Conservation (phyloP, 2,329 filamentous ascomycete genomes). For the Cladophialophora psammophila region DNA sequence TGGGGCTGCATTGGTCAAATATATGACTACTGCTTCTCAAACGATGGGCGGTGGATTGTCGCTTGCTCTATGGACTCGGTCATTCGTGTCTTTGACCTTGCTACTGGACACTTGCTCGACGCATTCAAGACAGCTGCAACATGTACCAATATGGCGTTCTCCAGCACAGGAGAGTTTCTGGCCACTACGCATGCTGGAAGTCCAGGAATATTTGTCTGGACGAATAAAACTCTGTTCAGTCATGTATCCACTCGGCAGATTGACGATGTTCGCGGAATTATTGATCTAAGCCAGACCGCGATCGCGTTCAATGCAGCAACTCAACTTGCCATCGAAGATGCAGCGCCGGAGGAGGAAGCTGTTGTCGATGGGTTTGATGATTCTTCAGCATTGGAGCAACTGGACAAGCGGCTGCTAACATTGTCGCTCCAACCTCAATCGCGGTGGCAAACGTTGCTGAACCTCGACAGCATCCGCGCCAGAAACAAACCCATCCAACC, state of each 20-base stretch:
- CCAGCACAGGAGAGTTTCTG: constrained; percentile 89
- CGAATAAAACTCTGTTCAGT: constrained; percentile 88
- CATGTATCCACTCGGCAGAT: constrained; percentile 88
- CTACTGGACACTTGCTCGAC: constrained; percentile 94
- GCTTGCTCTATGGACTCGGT: constrained; percentile 82
- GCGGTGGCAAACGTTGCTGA: constrained; percentile 91
- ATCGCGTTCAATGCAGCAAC: constrained; percentile 76
- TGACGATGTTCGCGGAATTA: constrained; percentile 74
- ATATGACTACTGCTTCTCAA: constrained; percentile 87
- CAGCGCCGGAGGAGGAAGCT: constrained; percentile 49
- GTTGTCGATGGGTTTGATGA: constrained; percentile 56
- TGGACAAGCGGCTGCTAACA: constrained; percentile 83
- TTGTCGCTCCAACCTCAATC: constrained; percentile 88
- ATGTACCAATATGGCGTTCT: constrained; percentile 87
- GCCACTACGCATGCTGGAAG: constrained; percentile 83
- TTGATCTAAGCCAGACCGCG: constrained; percentile 65
- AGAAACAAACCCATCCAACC: constrained; percentile 94
- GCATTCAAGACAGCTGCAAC: constrained; percentile 80
- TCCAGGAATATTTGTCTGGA: constrained; percentile 94
- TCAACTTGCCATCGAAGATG: constrained; percentile 71
- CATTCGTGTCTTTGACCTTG: constrained; percentile 90
- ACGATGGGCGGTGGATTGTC: constrained; percentile 91
- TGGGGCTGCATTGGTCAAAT: constrained; percentile 79
- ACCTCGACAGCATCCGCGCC: constrained; percentile 87
- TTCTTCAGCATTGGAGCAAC: constrained; percentile 71